Conservation (phyloP, 2,329 filamentous ascomycete genomes). For the Phyllosticta citrichinensis region DNA sequence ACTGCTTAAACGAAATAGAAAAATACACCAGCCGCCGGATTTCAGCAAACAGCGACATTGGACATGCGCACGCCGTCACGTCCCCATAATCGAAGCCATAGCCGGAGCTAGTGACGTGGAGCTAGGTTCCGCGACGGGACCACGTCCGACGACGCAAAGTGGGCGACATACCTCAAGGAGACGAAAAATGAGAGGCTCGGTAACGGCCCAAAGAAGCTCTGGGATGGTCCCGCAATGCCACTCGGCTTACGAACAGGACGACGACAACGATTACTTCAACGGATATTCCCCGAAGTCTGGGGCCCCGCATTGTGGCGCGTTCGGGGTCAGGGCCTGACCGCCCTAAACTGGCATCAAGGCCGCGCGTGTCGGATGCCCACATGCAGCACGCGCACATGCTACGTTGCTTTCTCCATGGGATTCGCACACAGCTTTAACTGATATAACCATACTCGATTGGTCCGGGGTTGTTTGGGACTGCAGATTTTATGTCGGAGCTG, state of each 20-base stretch:
- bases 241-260: background rate
- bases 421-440: background rate
- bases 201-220: background rate
- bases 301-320: slow-evolving; percentile 8
- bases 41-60: background rate
- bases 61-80: background rate
- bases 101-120: background rate
- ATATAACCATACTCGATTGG: background rate
- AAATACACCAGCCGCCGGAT: background rate
- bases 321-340: background rate
- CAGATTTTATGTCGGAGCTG: background rate
- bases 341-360: background rate
- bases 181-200: background rate
- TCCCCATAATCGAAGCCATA: background rate
- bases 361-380: background rate
- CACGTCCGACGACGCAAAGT: background rate
- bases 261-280: background rate
- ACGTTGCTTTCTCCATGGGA: background rate
- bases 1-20: background rate
- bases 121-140: background rate
- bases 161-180: background rate
- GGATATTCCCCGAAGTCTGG: background rate
- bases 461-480: background rate
- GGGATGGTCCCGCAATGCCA: background rate
- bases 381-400: background rate